A percentile compares a stretch with the other conserved stretches of the same genome.
Evolutionary conservation across 1,284 basidiomycete genomes (phyloP).

Genomic region (Phlebopus sp.): DNA sequence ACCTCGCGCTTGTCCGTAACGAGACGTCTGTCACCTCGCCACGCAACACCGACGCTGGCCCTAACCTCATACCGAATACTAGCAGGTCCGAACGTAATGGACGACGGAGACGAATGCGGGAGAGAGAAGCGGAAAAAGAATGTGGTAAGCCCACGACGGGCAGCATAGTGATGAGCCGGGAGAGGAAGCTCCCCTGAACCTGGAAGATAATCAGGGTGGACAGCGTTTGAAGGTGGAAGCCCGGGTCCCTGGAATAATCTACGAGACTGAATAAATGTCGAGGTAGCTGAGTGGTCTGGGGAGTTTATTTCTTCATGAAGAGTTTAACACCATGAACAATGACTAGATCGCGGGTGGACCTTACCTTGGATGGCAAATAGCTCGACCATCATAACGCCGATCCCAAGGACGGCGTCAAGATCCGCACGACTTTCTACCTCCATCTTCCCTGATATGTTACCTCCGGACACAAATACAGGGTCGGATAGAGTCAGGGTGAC

Average conservation of each 20-base stretch:
- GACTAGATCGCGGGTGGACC: neutral
- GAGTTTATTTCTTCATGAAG: constrained; percentile 61
- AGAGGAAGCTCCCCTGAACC: constrained; percentile 52
- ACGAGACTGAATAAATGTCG: constrained; percentile 65
- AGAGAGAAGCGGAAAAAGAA: constrained; percentile 73
- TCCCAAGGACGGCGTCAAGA: constrained; percentile 54
- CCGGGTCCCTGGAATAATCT: constrained; percentile 74
- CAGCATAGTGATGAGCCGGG: constrained; percentile 62
- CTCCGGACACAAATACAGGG: constrained; percentile 59
- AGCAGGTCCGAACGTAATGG: constrained; percentile 67
- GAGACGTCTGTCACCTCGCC: constrained; percentile 67
- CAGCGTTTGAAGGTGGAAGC: constrained; percentile 78
- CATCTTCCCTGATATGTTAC: constrained; percentile 66
- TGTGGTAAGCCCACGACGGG: constrained; percentile 65
- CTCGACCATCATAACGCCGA: constrained; percentile 72
- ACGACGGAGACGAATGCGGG: constrained; percentile 61
- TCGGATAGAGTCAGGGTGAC: constrained; percentile 58
- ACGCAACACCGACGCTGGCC: constrained; percentile 65
- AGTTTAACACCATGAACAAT: constrained; percentile 4
- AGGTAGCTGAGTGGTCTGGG: constrained; percentile 72
- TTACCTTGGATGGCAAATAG: constrained; percentile 70
- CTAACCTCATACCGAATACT: constrained; percentile 66
- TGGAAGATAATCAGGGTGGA: constrained; percentile 49
- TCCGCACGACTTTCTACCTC: constrained; percentile 74
- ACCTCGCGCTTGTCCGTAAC: constrained; percentile 61